Evolutionary conservation across 1,284 basidiomycete genomes (phyloP).

Genomic region (Naganishia sp.): DNA sequence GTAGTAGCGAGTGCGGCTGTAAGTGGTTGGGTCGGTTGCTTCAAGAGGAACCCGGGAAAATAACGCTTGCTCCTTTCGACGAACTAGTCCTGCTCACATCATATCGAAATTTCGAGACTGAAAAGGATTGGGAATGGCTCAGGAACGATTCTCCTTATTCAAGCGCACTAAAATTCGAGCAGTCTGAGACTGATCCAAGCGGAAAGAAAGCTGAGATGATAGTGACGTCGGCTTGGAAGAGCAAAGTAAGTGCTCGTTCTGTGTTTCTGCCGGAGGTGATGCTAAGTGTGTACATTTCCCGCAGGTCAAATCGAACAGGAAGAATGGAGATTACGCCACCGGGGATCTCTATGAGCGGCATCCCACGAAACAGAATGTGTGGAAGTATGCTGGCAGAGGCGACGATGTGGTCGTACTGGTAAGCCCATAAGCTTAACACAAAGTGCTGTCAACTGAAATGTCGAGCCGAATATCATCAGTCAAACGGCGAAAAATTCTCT

Average conservation of each 20-base stretch:
- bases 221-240: conserved; percentile 47
- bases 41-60: background rate
- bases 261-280: no score
- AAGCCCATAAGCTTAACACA: conserved; percentile 19
- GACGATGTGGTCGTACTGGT: conserved; percentile 55
- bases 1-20: conserved; percentile 55
- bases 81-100: conserved; percentile 51
- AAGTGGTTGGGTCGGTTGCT: conserved; percentile 31
- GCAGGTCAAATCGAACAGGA: conserved; percentile 48
- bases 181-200: conserved; percentile 32
- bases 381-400: conserved; percentile 51
- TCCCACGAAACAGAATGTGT: conserved; percentile 45
- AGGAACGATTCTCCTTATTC: conserved; percentile 46
- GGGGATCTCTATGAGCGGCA: conserved; percentile 53
- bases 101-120: conserved; percentile 49
- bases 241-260: conserved; percentile 37
- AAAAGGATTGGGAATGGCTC: conserved; percentile 54
- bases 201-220: conserved; percentile 47
- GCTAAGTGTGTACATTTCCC: background rate
- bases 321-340: conserved; percentile 52
- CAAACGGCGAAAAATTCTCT: conserved; percentile 49
- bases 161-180: conserved; percentile 41
- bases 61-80: background rate
- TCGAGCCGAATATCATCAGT: conserved; percentile 30
- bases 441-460: no score